A percentile compares a stretch with the other conserved stretches of the same genome.
Evolutionary conservation across 257 asterid genomes (phyloP).

Genomic region (Orobanche coerulescens): DNA sequence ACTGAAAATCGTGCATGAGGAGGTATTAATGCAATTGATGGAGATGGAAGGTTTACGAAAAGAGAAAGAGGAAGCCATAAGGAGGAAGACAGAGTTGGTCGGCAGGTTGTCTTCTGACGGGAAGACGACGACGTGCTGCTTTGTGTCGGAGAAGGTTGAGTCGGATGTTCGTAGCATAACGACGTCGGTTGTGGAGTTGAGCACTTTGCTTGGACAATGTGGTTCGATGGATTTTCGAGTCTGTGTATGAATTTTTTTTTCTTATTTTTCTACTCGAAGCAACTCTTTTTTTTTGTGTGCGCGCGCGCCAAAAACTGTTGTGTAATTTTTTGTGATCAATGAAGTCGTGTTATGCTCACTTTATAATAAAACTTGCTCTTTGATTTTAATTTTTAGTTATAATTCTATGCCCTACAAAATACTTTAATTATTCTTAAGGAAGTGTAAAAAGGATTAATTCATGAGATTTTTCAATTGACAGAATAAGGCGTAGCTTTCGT

Average conservation of each 20-base stretch:
- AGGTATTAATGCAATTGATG: constrained; percentile 28
- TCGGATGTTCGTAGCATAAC: constrained; percentile 47
- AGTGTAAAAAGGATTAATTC: too few species aligned
- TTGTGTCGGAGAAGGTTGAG: constrained; percentile 53
- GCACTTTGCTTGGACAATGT: constrained; percentile 22
- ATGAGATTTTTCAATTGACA: too few species aligned
- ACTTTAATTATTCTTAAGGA: too few species aligned
- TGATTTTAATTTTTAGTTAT: too few species aligned
- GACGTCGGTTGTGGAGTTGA: constrained; percentile 44
- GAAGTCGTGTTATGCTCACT: too few species aligned
- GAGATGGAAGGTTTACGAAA: constrained; percentile 34
- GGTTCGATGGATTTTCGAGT: neutral
- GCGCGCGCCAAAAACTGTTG: neutral
- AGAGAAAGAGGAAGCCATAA: constrained; percentile 32
- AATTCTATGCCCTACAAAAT: too few species aligned
- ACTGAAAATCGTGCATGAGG: constrained; percentile 45
- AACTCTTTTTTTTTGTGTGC: neutral
- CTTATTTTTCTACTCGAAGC: too few species aligned
- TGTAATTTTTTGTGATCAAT: neutral
- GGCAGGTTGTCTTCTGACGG: constrained; percentile 33
- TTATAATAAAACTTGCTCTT: too few species aligned
- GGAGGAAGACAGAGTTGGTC: constrained; percentile 36
- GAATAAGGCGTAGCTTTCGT: too few species aligned
- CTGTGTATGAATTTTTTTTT: neutral
- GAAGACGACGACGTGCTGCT: constrained; percentile 37